Conservation (phyloP, 306 rosid genomes). For the Psophocarpus tetragonolobus region DNA sequence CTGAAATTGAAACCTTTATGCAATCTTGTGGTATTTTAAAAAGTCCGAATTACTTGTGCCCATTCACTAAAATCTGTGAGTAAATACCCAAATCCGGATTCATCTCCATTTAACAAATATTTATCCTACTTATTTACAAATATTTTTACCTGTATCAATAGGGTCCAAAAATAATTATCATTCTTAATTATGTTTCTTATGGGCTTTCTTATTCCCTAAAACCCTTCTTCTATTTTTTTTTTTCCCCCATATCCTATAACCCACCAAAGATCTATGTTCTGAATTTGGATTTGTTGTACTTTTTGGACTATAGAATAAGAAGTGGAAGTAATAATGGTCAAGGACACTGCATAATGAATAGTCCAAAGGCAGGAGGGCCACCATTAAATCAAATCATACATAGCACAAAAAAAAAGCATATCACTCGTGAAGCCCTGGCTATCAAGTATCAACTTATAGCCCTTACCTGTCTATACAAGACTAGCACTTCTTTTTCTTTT, state of each 20-base stretch:
- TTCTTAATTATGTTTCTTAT: too few relatives aligned
- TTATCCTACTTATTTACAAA: too few relatives aligned
- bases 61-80: too few relatives aligned
- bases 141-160: too few relatives aligned
- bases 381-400: background rate
- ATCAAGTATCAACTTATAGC: background rate
- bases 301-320: background rate
- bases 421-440: background rate
- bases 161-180: too few relatives aligned
- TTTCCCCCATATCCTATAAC: background rate
- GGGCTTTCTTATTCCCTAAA: background rate
- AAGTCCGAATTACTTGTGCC: too few relatives aligned
- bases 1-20: too few relatives aligned
- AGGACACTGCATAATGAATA: background rate
- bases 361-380: background rate
- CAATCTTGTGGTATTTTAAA: too few relatives aligned
- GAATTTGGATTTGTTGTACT: background rate
- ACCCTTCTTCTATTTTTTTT: background rate
- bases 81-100: too few relatives aligned
- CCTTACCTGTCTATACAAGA: background rate
- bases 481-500: background rate
- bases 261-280: background rate
- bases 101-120: too few relatives aligned
- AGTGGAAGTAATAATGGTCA: background rate
- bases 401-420: background rate